These are phyloP conservation scores for Macrolepiota dolichaula DNA, from an alignment of 768 basidiomycete species.

Conservation along the genomic window DNA sequence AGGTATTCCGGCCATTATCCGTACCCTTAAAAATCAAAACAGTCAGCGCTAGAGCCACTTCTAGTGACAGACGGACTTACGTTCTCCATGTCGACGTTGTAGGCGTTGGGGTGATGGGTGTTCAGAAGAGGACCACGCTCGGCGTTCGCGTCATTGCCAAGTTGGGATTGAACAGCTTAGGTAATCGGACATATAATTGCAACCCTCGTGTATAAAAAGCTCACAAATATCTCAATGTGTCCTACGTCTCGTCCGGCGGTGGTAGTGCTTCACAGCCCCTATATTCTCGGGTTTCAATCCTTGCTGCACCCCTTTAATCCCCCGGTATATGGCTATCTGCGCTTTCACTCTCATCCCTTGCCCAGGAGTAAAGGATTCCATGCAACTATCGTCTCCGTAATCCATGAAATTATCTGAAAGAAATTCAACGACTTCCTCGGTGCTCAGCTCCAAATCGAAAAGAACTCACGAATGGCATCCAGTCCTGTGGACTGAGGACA, in stretches of 20 bases:
- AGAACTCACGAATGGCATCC: conserved; percentile 17
- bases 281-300: no score
- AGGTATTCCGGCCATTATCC: conserved; percentile 41
- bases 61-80: neutral
- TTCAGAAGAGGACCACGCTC: neutral
- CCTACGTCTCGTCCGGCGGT: no score
- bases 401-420: conserved; percentile 16
- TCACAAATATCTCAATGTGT: no score
- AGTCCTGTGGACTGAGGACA: conserved; percentile 14
- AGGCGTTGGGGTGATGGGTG: neutral
- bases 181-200: neutral
- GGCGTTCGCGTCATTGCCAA: neutral
- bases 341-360: conserved; percentile 8
- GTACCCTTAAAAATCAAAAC: neutral
- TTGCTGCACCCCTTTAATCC: neutral
- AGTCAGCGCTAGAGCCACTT: neutral
- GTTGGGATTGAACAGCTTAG: neutral
- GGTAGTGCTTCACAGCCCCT: no score
- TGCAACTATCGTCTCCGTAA: conserved; percentile 12
- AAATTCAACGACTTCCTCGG: neutral
- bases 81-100: conserved; percentile 1
- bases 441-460: neutral
- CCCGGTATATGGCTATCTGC: conserved; percentile 6
- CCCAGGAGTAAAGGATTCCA: conserved; percentile 12
- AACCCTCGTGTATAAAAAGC: no score